These are phyloP conservation scores for Tubosaeta sp. DNA, from an alignment of 768 basidiomycete genomes.

Conservation along the genomic window DNA sequence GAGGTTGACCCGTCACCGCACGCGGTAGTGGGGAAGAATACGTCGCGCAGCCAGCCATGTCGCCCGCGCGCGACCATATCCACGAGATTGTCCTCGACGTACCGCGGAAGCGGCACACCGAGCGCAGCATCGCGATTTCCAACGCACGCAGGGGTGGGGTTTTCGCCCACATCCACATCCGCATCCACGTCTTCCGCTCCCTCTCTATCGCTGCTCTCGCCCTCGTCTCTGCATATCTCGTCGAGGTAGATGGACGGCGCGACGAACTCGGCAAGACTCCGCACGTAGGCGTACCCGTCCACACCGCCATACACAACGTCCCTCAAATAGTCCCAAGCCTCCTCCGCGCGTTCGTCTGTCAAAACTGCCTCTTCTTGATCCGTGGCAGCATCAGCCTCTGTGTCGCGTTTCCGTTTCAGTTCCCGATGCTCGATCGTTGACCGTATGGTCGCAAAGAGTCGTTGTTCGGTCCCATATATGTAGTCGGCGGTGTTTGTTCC, in stretches of 20 bases:
- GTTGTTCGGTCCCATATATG: conserved; percentile 14
- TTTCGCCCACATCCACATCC: background rate
- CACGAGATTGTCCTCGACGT: conserved; percentile 38
- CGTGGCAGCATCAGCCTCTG: background rate
- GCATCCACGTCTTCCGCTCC: background rate
- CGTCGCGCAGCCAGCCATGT: conserved; percentile 34
- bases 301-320: conserved; percentile 80
- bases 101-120: conserved; percentile 37
- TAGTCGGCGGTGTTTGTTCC: conserved; percentile 5
- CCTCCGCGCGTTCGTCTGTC: conserved; percentile 43
- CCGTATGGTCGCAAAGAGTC: conserved; percentile 34
- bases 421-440: conserved; percentile 32
- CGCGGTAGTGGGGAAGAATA: conserved; percentile 4
- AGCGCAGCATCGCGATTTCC: background rate
- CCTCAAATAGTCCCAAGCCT: conserved; percentile 61
- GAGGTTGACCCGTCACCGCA: background rate
- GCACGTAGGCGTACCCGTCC: conserved; percentile 71
- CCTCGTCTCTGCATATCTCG: background rate
- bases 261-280: conserved; percentile 74
- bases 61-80: conserved; percentile 39
- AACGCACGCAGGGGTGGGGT: background rate
- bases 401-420: conserved; percentile 13
- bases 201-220: background rate
- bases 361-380: conserved; percentile 35
- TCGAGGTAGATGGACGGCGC: conserved; percentile 23